These are phyloP conservation scores for Pseudozyma flocculosa DNA, from an alignment of 1,284 basidiomycete genomes.

Conservation along the genomic window DNA sequence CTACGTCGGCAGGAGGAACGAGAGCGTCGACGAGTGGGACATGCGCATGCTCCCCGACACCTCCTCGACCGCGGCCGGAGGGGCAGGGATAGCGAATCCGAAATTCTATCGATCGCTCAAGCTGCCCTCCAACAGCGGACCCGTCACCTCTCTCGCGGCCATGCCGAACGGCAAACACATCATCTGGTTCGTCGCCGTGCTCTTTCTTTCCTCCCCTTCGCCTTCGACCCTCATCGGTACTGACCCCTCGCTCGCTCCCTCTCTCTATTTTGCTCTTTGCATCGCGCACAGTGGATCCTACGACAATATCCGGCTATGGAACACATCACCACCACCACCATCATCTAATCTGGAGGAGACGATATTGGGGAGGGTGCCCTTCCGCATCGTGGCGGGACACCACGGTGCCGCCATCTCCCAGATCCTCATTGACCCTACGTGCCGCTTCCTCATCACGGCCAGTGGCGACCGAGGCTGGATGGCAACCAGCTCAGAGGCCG, in stretches of 20 bases:
- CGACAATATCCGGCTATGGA: constrained; percentile 93
- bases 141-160: constrained; percentile 83
- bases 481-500: constrained; percentile 43
- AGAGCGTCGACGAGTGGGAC: constrained; percentile 91
- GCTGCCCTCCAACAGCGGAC: constrained; percentile 84
- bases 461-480: constrained; percentile 93
- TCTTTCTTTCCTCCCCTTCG: no score
- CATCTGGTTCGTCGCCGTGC: constrained; percentile 69
- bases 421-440: constrained; percentile 82
- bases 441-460: constrained; percentile 81
- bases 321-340: constrained; percentile 71
- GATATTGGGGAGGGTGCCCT: constrained; percentile 63
- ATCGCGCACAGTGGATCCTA: constrained; percentile 70
- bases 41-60: constrained; percentile 60
- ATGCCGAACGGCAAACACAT: constrained; percentile 89
- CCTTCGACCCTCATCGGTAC: no score
- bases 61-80: not conserved
- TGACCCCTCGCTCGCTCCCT: not conserved
- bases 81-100: constrained; percentile 63
- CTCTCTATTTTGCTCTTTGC: not conserved
- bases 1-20: constrained; percentile 87
- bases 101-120: constrained; percentile 75
- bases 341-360: constrained; percentile 67
- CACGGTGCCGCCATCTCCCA: constrained; percentile 89
- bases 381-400: constrained; percentile 95